Evolutionary conservation across 2,329 filamentous ascomycete genomes (phyloP).

Genomic region (Calonectria montana): DNA sequence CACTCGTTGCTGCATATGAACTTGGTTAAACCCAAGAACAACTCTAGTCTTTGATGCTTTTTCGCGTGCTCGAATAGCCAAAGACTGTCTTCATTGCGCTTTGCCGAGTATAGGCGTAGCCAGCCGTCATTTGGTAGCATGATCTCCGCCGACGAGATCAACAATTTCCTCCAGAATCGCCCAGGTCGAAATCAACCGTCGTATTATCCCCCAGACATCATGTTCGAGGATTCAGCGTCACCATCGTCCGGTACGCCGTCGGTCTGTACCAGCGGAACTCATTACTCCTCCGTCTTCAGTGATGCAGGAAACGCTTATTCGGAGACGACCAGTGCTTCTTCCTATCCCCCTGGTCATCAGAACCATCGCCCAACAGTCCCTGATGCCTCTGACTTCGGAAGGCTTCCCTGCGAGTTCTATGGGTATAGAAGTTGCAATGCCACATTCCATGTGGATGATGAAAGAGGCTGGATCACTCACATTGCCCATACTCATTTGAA

Average conservation of each 20-base stretch:
- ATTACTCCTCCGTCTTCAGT: conserved; percentile 27
- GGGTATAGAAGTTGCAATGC: conserved; percentile 49
- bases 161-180: not conserved
- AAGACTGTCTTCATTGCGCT: not conserved
- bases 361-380: conserved; percentile 19
- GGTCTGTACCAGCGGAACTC: conserved; percentile 25
- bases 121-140: not conserved
- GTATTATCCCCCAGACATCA: not conserved
- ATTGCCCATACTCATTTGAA: conserved; percentile 51
- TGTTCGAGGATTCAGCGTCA: not conserved
- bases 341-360: conserved; percentile 25
- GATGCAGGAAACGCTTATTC: conserved; percentile 26
- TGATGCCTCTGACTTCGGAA: not conserved
- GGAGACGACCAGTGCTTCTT: conserved; percentile 37
- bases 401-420: conserved; percentile 56
- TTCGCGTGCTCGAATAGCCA: not conserved
- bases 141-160: not conserved
- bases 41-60: not conserved
- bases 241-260: conserved; percentile 20
- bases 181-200: not conserved
- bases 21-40: not conserved
- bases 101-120: not conserved
- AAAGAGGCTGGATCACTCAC: conserved; percentile 60
- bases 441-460: conserved; percentile 52
- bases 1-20: not conserved